Evolutionary conservation across 768 basidiomycete species (phyloP).

Genomic region (Jaapia argillacea): DNA sequence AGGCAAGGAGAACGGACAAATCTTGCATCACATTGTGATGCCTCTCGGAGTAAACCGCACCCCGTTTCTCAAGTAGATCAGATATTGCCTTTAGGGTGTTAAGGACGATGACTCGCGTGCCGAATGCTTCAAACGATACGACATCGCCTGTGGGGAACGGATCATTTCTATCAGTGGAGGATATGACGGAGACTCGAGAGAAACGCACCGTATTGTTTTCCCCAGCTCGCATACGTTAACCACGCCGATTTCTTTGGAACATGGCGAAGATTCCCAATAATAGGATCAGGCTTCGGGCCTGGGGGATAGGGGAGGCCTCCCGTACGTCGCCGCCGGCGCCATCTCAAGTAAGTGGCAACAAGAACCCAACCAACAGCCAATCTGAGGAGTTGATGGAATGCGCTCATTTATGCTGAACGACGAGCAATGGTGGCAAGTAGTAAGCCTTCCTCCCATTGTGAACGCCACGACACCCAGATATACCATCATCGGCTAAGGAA

Average conservation of each 20-base stretch:
- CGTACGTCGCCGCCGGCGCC: neutral
- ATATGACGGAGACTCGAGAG: neutral
- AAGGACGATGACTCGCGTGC: neutral
- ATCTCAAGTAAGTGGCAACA: too few species aligned
- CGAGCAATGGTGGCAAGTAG: too few species aligned
- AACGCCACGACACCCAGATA: too few species aligned
- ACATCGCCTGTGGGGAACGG: neutral
- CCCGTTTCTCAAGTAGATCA: neutral
- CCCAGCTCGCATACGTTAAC: neutral
- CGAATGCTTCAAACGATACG: neutral
- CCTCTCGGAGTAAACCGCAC: neutral
- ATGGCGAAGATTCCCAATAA: neutral
- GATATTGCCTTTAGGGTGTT: neutral
- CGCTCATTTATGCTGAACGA: too few species aligned
- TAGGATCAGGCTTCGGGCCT: neutral
- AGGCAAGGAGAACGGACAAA: neutral
- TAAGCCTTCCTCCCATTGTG: too few species aligned
- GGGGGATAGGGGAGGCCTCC: neutral
- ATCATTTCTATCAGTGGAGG: neutral
- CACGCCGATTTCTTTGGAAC: neutral
- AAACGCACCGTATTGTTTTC: neutral
- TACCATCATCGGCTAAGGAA: too few species aligned
- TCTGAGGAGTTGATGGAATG: too few species aligned
- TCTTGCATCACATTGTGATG: neutral
- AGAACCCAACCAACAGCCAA: too few species aligned